A percentile compares a stretch with the other conserved stretches of the same genome.
phyloP scores from a whole-genome alignment of 495 filamentous ascomycete species.

The Sordaria brevicollis region DNA sequence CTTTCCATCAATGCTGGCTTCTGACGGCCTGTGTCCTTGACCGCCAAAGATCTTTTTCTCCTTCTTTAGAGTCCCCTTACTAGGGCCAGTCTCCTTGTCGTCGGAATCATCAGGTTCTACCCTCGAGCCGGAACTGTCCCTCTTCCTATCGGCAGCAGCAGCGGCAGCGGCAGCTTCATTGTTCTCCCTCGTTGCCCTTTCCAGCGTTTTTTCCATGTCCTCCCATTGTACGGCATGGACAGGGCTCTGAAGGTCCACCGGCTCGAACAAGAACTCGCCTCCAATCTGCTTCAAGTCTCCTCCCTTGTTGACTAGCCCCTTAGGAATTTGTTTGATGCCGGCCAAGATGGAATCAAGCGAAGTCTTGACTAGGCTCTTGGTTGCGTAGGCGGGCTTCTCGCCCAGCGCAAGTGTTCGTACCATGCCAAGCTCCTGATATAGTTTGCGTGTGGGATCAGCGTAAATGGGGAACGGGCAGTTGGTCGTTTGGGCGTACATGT shows the following conservation, averaged over 20 bases:
- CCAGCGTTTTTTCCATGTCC: conserved; percentile 14
- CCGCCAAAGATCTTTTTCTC: not conserved
- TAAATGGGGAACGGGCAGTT: conserved; percentile 70
- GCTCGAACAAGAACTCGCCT: conserved; percentile 76
- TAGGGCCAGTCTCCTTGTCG: not conserved
- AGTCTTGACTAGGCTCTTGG: conserved; percentile 33
- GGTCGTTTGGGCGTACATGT: conserved; percentile 52
- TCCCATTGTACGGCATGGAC: conserved; percentile 19
- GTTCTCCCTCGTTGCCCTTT: conserved; percentile 6
- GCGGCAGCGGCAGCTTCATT: not conserved
- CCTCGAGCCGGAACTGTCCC: not conserved
- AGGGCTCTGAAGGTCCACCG: conserved; percentile 21
- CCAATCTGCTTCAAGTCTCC: conserved; percentile 66
- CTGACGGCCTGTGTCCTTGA: not conserved
- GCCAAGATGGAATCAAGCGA: conserved; percentile 45
- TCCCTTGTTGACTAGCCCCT: conserved; percentile 47
- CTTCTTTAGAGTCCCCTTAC: not conserved
- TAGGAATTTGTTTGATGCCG: conserved; percentile 41
- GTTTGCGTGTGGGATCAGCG: conserved; percentile 57
- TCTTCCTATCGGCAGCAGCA: not conserved
- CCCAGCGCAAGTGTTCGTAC: conserved; percentile 51
- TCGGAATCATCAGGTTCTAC: not conserved
- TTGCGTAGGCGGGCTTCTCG: conserved; percentile 55
- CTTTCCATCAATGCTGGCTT: conserved; percentile 19
- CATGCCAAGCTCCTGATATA: conserved; percentile 71